A percentile compares a stretch with the other conserved stretches of the same genome.
These are phyloP conservation scores for Linaria vulgaris DNA, from an alignment of 257 asterid genomes.

Conservation along the genomic window DNA sequence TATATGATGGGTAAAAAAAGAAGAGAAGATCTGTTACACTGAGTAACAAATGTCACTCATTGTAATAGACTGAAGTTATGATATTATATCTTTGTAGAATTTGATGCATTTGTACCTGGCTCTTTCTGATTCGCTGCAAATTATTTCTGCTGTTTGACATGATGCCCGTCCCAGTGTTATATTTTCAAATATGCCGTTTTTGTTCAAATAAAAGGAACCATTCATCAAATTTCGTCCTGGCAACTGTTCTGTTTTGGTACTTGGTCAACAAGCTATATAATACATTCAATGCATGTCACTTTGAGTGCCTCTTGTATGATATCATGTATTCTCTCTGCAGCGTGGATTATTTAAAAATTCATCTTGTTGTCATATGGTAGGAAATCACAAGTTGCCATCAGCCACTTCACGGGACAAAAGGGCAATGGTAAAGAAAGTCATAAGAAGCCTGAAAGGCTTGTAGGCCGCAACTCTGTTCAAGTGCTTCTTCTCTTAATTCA, in stretches of 20 bases:
- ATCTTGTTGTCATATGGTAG: constrained; percentile 39
- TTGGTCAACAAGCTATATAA: neutral
- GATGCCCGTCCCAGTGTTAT: neutral
- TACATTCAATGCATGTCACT: constrained; percentile 6
- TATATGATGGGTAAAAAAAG: no score
- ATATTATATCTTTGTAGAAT: no score
- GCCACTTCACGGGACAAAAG: constrained; percentile 68
- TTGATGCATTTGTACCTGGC: no score
- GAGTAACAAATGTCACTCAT: no score
- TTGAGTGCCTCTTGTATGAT: constrained; percentile 7
- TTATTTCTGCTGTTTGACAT: neutral
- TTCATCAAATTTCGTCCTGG: no score
- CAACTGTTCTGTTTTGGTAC: no score
- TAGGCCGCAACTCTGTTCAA: constrained; percentile 50
- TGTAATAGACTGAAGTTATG: no score
- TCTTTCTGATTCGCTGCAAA: no score
- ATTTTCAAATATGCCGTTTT: constrained; percentile 2
- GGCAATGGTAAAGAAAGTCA: constrained; percentile 37
- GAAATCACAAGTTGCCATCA: constrained; percentile 79
- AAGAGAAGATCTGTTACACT: no score
- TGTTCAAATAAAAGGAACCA: neutral
- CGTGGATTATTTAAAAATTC: constrained; percentile 13
- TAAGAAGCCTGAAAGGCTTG: constrained; percentile 31
- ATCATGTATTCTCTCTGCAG: neutral
- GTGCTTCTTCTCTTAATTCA: constrained; percentile 81